These are phyloP conservation scores for Fusarium foetens DNA, from an alignment of 2,329 filamentous ascomycete genomes.

Conservation along the genomic window DNA sequence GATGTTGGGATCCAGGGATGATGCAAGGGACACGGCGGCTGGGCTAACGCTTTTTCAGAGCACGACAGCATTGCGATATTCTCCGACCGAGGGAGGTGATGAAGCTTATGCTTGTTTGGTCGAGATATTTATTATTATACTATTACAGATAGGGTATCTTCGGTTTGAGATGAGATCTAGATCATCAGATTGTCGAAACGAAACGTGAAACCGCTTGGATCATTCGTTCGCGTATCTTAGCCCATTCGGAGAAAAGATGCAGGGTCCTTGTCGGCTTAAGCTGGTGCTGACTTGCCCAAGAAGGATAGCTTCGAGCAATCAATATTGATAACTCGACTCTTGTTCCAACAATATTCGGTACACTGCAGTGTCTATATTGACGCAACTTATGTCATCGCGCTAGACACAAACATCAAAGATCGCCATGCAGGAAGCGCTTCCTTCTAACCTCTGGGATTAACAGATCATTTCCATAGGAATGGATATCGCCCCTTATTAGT, in stretches of 20 bases:
- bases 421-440: no score
- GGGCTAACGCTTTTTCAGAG: not conserved
- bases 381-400: fast-evolving
- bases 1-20: not conserved
- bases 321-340: not conserved
- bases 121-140: no score
- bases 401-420: not conserved
- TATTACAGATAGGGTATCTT: not conserved
- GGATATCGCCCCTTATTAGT: no score
- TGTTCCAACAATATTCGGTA: not conserved
- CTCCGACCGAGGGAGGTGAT: not conserved
- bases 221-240: not conserved
- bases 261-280: not conserved
- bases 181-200: not conserved
- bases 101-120: not conserved
- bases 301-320: not conserved
- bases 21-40: not conserved
- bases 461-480: not conserved
- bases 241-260: not conserved
- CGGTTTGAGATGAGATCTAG: not conserved
- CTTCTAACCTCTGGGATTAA: no score
- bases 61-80: not conserved
- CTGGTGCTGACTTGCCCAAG: not conserved
- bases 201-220: not conserved
- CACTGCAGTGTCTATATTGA: not conserved